phyloP scores from a whole-genome alignment of 352 stramenopile genomes.

The Phytopythium sindhum region DNA sequence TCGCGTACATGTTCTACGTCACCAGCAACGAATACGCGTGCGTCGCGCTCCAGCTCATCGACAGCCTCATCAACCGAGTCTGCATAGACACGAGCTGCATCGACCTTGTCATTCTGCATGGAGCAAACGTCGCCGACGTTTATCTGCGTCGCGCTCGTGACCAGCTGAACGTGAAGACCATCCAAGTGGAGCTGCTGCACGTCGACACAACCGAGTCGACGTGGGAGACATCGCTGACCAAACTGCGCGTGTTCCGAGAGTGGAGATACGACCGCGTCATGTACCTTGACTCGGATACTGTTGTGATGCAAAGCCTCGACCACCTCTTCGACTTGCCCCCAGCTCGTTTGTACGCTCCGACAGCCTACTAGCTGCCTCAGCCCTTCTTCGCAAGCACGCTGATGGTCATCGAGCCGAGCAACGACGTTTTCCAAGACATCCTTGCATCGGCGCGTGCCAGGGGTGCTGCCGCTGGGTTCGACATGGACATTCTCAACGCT shows the following conservation, averaged over 20 bases:
- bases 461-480: constrained; percentile 12
- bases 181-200: constrained; percentile 16
- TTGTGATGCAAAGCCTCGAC: constrained; percentile 30
- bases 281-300: constrained; percentile 29
- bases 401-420: constrained; percentile 26
- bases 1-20: constrained; percentile 33
- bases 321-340: constrained; percentile 14
- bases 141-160: background rate
- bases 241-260: constrained; percentile 29
- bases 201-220: constrained; percentile 6
- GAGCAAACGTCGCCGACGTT: background rate
- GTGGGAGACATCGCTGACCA: constrained; percentile 25
- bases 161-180: constrained; percentile 4
- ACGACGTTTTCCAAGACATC: constrained; percentile 16
- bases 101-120: constrained; percentile 23
- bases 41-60: constrained; percentile 20
- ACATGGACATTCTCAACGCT: constrained; percentile 33
- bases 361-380: constrained; percentile 26
- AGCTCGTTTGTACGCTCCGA: constrained; percentile 21
- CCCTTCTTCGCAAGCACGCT: constrained; percentile 29
- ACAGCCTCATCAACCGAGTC: constrained; percentile 11
- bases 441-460: constrained; percentile 13
- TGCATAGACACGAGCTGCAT: constrained; percentile 16
- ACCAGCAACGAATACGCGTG: constrained; percentile 23
- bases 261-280: constrained; percentile 33